Conservation (phyloP, 1,139 yeast species). For the Protomyces pachydermus region DNA sequence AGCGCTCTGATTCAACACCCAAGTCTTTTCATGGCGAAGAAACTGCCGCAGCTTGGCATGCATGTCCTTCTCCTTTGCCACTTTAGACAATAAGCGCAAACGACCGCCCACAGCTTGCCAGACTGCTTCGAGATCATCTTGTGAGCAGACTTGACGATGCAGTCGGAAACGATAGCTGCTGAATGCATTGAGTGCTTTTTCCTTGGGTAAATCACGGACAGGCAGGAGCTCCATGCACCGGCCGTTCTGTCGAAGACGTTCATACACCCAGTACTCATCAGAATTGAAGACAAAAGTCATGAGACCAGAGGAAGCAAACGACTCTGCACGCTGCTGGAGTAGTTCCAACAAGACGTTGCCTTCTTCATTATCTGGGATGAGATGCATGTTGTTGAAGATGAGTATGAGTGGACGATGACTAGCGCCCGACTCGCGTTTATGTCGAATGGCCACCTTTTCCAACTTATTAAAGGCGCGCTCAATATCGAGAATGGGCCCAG, state of each 20-base stretch:
- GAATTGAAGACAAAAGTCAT: conserved; percentile 72
- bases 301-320: conserved; percentile 68
- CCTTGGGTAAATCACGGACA: conserved; percentile 59
- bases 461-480: conserved; percentile 74
- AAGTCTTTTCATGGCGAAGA: conserved; percentile 74
- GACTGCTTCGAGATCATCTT: conserved; percentile 49
- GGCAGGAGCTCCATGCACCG: conserved; percentile 70
- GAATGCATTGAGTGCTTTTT: conserved; percentile 56
- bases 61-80: conserved; percentile 60
- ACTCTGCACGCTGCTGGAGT: conserved; percentile 77
- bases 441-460: conserved; percentile 62
- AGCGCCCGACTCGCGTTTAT: conserved; percentile 40
- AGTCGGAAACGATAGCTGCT: conserved; percentile 46
- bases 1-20: conserved; percentile 82
- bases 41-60: conserved; percentile 61
- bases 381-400: conserved; percentile 68
- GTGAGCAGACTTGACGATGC: conserved; percentile 43
- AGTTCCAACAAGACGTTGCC: conserved; percentile 69
- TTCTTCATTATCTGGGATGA: conserved; percentile 64
- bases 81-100: conserved; percentile 75
- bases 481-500: conserved; percentile 74
- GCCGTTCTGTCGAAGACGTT: conserved; percentile 64
- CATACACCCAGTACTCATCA: conserved; percentile 86
- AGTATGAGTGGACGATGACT: conserved; percentile 56
- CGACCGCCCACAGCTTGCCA: conserved; percentile 77